These are phyloP conservation scores for Cenchrus fungigraminus DNA, from an alignment of 176 grass and related monocot species.

Conservation along the genomic window DNA sequence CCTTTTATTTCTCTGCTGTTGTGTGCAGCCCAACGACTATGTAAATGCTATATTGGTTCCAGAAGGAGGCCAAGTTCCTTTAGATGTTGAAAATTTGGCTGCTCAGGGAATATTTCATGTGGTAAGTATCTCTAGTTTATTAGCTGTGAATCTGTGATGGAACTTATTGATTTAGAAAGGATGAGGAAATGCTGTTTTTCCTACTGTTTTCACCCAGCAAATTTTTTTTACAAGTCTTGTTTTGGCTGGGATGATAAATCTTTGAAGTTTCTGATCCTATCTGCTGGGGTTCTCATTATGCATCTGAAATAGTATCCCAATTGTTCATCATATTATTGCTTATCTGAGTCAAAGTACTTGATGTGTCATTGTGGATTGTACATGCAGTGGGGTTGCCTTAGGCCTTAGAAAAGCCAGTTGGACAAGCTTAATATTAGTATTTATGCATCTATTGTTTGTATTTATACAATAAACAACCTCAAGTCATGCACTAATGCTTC, in stretches of 20 bases:
- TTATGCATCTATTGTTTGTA: neutral
- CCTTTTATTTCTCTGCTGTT: constrained; percentile 19
- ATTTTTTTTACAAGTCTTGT: constrained; percentile 1
- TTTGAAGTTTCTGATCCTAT: constrained; percentile 12
- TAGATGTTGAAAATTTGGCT: constrained; percentile 73
- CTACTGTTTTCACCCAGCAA: neutral
- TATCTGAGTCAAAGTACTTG: constrained; percentile 7
- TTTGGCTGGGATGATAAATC: neutral
- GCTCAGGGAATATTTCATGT: constrained; percentile 79
- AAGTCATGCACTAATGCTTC: constrained; percentile 5
- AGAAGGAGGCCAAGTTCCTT: constrained; percentile 65
- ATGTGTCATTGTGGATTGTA: neutral
- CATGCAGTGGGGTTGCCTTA: neutral
- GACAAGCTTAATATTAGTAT: neutral
- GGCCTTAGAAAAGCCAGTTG: neutral
- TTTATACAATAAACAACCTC: constrained; percentile 7
- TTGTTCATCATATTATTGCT: constrained; percentile 20
- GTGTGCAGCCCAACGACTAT: constrained; percentile 73
- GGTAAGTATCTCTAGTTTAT: constrained; percentile 56
- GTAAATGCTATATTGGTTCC: constrained; percentile 94
- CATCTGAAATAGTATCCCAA: neutral
- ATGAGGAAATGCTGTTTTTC: constrained; percentile 6
- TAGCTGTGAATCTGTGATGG: neutral
- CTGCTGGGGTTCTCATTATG: neutral
- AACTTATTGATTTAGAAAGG: neutral